Base-by-base conservation (phyloP, 2,329 filamentous ascomycete species). In the Aureobasidium sp. region DNA sequence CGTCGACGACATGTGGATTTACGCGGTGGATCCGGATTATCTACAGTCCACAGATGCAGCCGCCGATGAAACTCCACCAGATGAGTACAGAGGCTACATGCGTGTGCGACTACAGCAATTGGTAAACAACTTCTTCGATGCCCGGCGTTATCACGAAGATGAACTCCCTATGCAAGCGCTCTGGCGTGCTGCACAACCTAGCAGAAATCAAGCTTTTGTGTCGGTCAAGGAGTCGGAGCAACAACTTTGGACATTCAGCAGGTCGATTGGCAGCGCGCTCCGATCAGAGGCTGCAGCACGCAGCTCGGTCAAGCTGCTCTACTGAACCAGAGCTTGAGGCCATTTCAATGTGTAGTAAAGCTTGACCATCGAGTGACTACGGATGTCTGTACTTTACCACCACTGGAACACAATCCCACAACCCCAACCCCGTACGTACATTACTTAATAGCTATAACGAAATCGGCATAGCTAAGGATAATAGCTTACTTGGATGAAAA, bases 31-130 rank as follows among this genome's bases (percentile, higher is more conserved):
- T 33, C 53, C 62, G 8, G 45, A 61, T 19, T 63, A 63, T 51
- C 23, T 31, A 8, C 42, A 46, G 38, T 27, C 54, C 23, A 25
- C 51, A 9, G 21, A 29, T 19, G 46, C 51, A 8, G 47, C 46
- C 27, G 21, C 59, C 5, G 45, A 10, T 8, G 50, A 45, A 15
- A 17, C 27, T 21, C 40, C 45, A 25, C 27, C 19, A 27, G 31
- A 58, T 15, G 40, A 63, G 62, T 63, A 63, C 25, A 59, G 50
- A 37, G 60, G 60, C 37, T 63, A 61, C 40, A 19, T 63, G 37
- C 62, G 60, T 29, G 62, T 63, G 3, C 53, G 62, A 55, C 5
- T 61, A n/a, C 62, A 63, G 46, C 62, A 63, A n/a, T 31, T 61
- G 37, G 60, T 61, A 29, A 61, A 63, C 47, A 63, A 61, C 23